Evolutionary conservation across 2,329 filamentous ascomycete species (phyloP).

Genomic region (Xylaria sp.): DNA sequence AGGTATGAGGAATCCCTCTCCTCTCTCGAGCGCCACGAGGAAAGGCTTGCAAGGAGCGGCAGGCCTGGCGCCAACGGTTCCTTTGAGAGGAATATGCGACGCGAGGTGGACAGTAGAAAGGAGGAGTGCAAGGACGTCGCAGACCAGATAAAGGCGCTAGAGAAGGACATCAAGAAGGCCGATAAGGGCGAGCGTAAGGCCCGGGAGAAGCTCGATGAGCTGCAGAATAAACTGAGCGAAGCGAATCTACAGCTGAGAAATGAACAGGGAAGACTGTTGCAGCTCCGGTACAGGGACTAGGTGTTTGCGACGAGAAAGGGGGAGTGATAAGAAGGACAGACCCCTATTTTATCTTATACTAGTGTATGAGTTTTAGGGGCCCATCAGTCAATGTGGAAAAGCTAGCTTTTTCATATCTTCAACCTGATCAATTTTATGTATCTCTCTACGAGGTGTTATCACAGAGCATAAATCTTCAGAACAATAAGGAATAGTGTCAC

Average conservation of each 20-base stretch:
- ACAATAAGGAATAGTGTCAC: neutral
- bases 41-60: neutral
- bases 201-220: neutral
- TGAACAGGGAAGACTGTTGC: conserved; percentile 12
- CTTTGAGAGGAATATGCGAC: conserved; percentile 12
- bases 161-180: conserved; percentile 2
- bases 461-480: neutral
- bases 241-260: neutral
- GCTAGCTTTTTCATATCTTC: neutral
- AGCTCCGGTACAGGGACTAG: neutral
- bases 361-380: neutral
- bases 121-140: neutral
- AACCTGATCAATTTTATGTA: neutral
- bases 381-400: neutral
- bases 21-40: neutral
- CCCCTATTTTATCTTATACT: neutral
- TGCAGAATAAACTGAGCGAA: neutral
- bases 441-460: neutral
- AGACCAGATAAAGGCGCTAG: neutral
- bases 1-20: neutral
- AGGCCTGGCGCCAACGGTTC: conserved; percentile 4
- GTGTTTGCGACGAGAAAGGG: neutral
- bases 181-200: neutral
- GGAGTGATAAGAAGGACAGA: neutral
- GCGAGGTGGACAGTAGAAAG: neutral